These are phyloP conservation scores for Gnomoniopsis smithogilvyi DNA, from an alignment of 2,329 filamentous ascomycete species.

Conservation along the genomic window DNA sequence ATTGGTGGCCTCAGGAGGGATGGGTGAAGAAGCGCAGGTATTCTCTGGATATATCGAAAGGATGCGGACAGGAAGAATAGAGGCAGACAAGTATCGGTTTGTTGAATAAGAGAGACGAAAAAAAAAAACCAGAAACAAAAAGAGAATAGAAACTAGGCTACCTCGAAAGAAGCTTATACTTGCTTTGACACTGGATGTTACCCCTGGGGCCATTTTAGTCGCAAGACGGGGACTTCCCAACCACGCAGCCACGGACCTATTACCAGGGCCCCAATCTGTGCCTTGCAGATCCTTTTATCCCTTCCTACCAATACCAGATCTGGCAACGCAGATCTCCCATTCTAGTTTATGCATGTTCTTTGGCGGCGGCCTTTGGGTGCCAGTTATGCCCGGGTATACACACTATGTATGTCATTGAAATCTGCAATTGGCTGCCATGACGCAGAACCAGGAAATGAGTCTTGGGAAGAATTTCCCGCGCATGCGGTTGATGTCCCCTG, in stretches of 20 bases:
- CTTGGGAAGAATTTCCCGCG: not conserved
- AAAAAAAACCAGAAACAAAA: not conserved
- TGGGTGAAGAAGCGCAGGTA: not conserved
- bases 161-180: not conserved
- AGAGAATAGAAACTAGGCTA: not conserved
- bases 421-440: not conserved
- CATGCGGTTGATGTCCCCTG: not conserved
- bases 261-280: not conserved
- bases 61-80: not conserved
- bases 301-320: not conserved
- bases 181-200: not conserved
- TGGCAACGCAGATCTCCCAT: constrained; percentile 5
- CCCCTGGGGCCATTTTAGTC: constrained; percentile 6
- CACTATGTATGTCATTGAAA: not conserved
- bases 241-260: not conserved
- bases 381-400: not conserved
- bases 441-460: not conserved
- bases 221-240: not conserved
- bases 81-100: not conserved
- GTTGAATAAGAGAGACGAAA: not conserved
- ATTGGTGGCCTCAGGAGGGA: not conserved
- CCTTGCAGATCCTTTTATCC: constrained; percentile 8
- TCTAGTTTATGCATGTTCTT: constrained; percentile 1
- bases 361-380: too few species aligned
- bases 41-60: not conserved